Evolutionary conservation across 495 filamentous ascomycete genomes (phyloP), one percentile per base, ranked within the genome.

Genomic region (Xylaria acuta): DNA sequence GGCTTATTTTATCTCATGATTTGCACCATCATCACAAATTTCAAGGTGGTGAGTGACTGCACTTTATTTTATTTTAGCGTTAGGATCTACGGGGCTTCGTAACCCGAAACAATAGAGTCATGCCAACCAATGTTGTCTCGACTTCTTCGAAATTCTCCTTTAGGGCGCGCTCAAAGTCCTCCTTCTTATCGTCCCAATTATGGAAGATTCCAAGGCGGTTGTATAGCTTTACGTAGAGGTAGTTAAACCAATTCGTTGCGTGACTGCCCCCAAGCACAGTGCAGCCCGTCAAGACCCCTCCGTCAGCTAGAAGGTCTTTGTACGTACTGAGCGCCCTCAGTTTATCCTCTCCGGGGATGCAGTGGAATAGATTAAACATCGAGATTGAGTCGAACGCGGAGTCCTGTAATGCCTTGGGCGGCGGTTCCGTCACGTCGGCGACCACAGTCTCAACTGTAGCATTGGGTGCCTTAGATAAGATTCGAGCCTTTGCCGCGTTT

Each of bases 311-410:
- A 2, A 74, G 51, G 0, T 71, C 40, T 58, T 76, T 80, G 27
- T 80, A 74, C 16, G 72, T 58, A n/a, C 43, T 65, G 22, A 84
- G 77, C 3, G 56, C 75, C 43, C 7, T 25, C 11, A 67, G 49
- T 53, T 79, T 75, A 18, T 75, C 65, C 0, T 69, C 51, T 0
- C 49, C 76, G 0, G 82, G 80, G 3, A 85, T 49, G 68, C 83
- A 84, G 64, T 85, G 83, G 3, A 85, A 54, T 2, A 84, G 45
- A 66, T 82, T 82, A 71, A 83, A 84, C 69, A 81, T 75, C 45
- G 79, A 82, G 38, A 85, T 75, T 0, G 79, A 80, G 64, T 81
- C 77, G 40, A 80, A 81, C 64, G 72, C 69, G n/a, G 36, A 62
- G 41, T 65, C 70, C 12, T 70, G 1, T 5, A 77, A 54, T 11